Evolutionary conservation across 2,329 filamentous ascomycete genomes (phyloP).

Genomic region (Phialocephala subalpina): DNA sequence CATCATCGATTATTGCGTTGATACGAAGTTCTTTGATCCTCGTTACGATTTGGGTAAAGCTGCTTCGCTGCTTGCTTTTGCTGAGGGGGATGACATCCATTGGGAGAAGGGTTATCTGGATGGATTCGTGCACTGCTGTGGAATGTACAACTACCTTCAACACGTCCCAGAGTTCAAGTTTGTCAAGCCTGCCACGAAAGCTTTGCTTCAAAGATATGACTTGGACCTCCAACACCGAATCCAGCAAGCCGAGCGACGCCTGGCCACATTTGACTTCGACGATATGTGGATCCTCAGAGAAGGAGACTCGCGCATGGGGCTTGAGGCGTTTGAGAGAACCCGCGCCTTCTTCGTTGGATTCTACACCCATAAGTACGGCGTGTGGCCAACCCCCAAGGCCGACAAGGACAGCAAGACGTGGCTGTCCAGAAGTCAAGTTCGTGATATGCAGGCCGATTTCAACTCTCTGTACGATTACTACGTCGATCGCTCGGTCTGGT

Average conservation of each 20-base stretch:
- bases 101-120: constrained; percentile 75
- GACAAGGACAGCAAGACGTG: constrained; percentile 57
- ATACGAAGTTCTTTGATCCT: constrained; percentile 69
- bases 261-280: constrained; percentile 65
- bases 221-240: constrained; percentile 69
- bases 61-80: constrained; percentile 69
- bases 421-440: constrained; percentile 66
- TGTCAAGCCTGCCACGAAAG: constrained; percentile 67
- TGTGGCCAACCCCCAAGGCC: constrained; percentile 66
- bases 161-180: constrained; percentile 61
- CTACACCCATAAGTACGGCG: constrained; percentile 63
- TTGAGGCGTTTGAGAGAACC: constrained; percentile 63
- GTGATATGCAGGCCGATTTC: constrained; percentile 70
- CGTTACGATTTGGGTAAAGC: constrained; percentile 67
- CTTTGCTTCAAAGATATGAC: constrained; percentile 67
- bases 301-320: constrained; percentile 43
- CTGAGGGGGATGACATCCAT: constrained; percentile 64
- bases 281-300: constrained; percentile 64
- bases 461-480: constrained; percentile 75
- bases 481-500: constrained; percentile 71
- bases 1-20: constrained; percentile 67
- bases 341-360: constrained; percentile 66
- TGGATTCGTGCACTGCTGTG: constrained; percentile 71
- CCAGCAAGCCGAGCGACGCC: constrained; percentile 66
- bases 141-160: constrained; percentile 65